Percentiles rank a stretch among this genome's conserved stretches.
phyloP scores from a whole-genome alignment of 352 stramenopile species.

The Phytopythium boreale region DNA sequence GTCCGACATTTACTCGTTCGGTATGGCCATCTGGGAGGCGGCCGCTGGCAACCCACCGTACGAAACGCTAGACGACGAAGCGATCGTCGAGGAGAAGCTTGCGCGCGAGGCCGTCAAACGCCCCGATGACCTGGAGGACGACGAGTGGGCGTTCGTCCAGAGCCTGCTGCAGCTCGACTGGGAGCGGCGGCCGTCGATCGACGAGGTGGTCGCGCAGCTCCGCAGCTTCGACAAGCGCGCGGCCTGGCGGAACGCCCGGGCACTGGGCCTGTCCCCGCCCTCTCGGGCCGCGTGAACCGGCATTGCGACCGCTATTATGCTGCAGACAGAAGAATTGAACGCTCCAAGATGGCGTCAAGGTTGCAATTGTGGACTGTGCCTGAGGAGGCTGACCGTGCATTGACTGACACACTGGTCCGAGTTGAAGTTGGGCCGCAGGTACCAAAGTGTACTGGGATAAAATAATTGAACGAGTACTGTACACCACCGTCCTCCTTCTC shows the following conservation, averaged over 20 bases:
- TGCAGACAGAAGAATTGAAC: too few species aligned
- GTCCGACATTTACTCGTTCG: slow-evolving; percentile 24
- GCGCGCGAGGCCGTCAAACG: background rate
- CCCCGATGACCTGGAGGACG: slow-evolving; percentile 15
- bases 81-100: slow-evolving; percentile 20
- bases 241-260: background rate
- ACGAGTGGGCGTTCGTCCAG: slow-evolving; percentile 17
- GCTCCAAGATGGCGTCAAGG: too few species aligned
- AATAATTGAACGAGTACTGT: background rate
- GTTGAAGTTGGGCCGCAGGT: background rate
- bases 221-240: background rate
- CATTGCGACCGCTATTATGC: too few species aligned
- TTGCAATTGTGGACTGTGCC: too few species aligned
- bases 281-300: background rate
- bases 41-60: slow-evolving; percentile 25
- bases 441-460: background rate
- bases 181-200: slow-evolving; percentile 4
- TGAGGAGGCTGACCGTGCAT: too few species aligned
- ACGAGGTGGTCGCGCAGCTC: background rate
- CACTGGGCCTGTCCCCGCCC: background rate
- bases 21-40: slow-evolving; percentile 42
- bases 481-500: background rate
- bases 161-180: slow-evolving; percentile 7
- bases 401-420: background rate
- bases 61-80: slow-evolving; percentile 22